phyloP scores from a whole-genome alignment of 192 early-diverging fungal species.

The Funneliformis geosporum region DNA sequence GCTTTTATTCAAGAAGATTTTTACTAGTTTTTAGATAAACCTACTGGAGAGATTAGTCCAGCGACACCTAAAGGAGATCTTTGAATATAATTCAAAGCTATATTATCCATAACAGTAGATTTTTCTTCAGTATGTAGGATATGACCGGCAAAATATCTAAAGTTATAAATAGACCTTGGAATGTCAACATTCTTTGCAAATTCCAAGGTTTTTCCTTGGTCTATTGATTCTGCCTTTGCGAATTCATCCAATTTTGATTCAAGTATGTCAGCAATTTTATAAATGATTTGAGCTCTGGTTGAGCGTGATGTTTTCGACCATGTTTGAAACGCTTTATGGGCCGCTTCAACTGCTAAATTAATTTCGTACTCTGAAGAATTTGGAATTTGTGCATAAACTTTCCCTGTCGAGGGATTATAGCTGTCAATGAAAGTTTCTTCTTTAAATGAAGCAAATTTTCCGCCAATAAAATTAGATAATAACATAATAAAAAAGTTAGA shows the following conservation, averaged over 20 bases:
- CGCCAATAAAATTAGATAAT: neutral
- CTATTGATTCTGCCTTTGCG: conserved; percentile 62
- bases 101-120: conserved; percentile 50
- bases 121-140: conserved; percentile 54
- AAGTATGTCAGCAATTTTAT: conserved; percentile 56
- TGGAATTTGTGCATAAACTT: conserved; percentile 50
- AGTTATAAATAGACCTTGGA: conserved; percentile 60
- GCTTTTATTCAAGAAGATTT: neutral
- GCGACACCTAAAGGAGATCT: conserved; percentile 64
- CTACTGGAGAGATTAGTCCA: conserved; percentile 64
- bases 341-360: conserved; percentile 61
- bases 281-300: conserved; percentile 54
- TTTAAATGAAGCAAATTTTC: neutral
- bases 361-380: conserved; percentile 59
- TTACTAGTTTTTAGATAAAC: neutral
- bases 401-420: conserved; percentile 15
- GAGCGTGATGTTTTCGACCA: conserved; percentile 59
- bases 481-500: too few relatives aligned
- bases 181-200: conserved; percentile 65
- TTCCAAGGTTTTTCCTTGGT: conserved; percentile 72
- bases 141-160: conserved; percentile 68
- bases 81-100: conserved; percentile 52
- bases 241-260: conserved; percentile 58
- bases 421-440: neutral
- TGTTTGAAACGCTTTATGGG: conserved; percentile 56